These are phyloP conservation scores for Phytophthora vignae DNA, from an alignment of 352 stramenopile genomes.

Conservation along the genomic window DNA sequence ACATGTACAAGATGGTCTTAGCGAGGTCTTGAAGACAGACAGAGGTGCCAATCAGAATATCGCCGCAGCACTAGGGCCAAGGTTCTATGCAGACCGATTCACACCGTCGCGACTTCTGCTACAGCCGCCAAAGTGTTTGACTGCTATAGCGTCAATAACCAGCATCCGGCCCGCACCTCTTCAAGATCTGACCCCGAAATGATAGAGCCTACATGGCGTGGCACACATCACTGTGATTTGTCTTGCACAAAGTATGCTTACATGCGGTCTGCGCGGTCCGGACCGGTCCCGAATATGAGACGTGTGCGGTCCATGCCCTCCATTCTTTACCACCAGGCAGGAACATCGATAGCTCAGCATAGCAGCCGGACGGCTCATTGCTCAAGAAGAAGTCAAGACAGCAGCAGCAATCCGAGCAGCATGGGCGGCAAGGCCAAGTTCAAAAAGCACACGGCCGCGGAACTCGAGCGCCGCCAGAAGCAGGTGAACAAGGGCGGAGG, in stretches of 20 bases:
- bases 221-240: neutral
- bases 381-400: constrained; percentile 22
- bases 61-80: no score
- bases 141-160: no score
- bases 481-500: constrained; percentile 69
- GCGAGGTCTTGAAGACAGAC: no score
- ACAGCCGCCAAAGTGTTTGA: no score
- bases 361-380: constrained; percentile 14
- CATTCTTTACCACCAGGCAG: constrained; percentile 32
- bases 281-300: constrained; percentile 30
- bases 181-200: constrained; percentile 16
- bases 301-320: constrained; percentile 24
- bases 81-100: no score
- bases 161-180: neutral
- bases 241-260: constrained; percentile 1
- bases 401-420: constrained; percentile 4
- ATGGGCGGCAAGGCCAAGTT: constrained; percentile 84
- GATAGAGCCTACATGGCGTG: constrained; percentile 5
- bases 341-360: no score
- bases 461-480: constrained; percentile 58
- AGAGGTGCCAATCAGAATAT: no score
- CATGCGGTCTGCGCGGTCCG: constrained; percentile 14
- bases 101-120: no score
- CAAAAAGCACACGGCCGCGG: constrained; percentile 81
- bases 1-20: no score